These are phyloP conservation scores for Roridomyces roridus DNA, from an alignment of 768 basidiomycete genomes.

Conservation along the genomic window DNA sequence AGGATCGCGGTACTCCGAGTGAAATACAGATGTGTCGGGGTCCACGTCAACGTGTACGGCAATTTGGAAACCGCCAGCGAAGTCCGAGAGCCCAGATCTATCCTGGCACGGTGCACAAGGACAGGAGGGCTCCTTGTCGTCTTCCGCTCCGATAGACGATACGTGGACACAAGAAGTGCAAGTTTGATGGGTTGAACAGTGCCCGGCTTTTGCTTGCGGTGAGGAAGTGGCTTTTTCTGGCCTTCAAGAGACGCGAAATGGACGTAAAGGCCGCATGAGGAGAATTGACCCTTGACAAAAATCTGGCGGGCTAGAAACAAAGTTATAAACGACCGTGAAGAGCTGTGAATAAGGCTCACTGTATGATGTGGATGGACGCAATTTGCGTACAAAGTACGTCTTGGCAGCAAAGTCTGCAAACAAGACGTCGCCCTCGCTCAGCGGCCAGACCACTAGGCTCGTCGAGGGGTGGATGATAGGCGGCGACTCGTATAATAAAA, in stretches of 20 bases:
- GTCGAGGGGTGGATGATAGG: constrained; percentile 33
- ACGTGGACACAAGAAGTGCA: constrained; percentile 29
- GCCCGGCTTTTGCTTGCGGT: neutral
- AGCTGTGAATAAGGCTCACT: constrained; percentile 24
- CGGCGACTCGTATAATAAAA: constrained; percentile 33
- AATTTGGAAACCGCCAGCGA: constrained; percentile 26
- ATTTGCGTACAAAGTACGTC: constrained; percentile 32
- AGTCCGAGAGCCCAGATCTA: constrained; percentile 15
- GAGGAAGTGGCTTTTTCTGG: constrained; percentile 11
- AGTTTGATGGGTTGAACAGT: constrained; percentile 19
- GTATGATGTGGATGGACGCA: constrained; percentile 32
- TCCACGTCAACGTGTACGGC: constrained; percentile 35
- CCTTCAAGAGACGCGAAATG: constrained; percentile 36
- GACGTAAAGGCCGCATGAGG: constrained; percentile 29
- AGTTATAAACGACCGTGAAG: neutral
- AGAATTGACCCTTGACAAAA: constrained; percentile 34
- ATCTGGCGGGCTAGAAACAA: constrained; percentile 29
- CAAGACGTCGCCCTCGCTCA: constrained; percentile 33
- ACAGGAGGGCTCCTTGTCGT: constrained; percentile 24
- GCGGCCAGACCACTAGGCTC: constrained; percentile 33
- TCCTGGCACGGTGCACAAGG: constrained; percentile 26
- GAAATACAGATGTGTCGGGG: constrained; percentile 28
- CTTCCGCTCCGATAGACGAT: constrained; percentile 27
- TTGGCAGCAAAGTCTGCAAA: constrained; percentile 32
- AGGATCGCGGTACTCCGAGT: constrained; percentile 25